These are phyloP conservation scores for Nepenthes mirabilis DNA, from an alignment of 148 eudicot species.

Conservation along the genomic window DNA sequence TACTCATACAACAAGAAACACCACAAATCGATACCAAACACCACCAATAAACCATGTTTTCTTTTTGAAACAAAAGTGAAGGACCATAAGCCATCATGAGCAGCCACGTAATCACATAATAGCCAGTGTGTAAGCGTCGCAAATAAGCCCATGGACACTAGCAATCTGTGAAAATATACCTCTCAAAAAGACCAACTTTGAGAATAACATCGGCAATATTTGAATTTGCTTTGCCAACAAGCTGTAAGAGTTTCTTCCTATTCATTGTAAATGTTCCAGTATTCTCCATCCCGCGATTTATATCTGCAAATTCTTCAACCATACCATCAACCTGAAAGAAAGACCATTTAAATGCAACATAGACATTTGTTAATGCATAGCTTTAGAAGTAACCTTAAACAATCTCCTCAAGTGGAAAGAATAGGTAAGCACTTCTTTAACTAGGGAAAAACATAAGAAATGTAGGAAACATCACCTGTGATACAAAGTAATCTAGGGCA, in stretches of 20 bases:
- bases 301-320: constrained; percentile 79
- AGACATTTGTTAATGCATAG: too few species aligned
- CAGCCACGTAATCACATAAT: too few species aligned
- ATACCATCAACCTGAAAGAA: constrained; percentile 73
- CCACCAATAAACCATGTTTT: too few species aligned
- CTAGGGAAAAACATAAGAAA: neutral
- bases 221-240: constrained; percentile 94
- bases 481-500: constrained; percentile 83
- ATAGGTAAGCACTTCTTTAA: too few species aligned
- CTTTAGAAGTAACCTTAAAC: too few species aligned
- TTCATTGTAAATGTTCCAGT: constrained; percentile 83
- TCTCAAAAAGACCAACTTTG: constrained; percentile 89
- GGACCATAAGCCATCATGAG: too few species aligned
- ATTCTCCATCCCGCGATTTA: constrained; percentile 90
- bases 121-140: too few species aligned
- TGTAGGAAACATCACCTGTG: constrained; percentile 47
- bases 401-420: too few species aligned
- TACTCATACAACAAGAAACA: too few species aligned
- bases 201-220: constrained; percentile 90
- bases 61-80: too few species aligned
- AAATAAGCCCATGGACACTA: neutral
- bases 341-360: neutral
- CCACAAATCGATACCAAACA: too few species aligned
- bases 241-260: constrained; percentile 84
- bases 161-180: constrained; percentile 26